phyloP scores from a whole-genome alignment of 1,139 yeast species.

The Yamadazyma songkhlaensis region DNA sequence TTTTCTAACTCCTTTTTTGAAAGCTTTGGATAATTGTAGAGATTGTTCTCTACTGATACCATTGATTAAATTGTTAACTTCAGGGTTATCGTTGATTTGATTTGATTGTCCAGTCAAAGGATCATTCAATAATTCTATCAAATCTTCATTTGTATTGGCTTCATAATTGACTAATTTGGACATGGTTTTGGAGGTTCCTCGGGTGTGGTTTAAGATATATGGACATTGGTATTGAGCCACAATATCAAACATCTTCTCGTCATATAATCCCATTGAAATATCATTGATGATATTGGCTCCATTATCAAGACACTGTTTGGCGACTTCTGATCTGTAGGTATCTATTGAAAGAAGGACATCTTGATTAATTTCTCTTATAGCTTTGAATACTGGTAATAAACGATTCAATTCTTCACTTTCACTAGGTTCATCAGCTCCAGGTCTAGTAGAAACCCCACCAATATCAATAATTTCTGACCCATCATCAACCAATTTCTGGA shows the following conservation, averaged over 20 bases:
- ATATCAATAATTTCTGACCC: constrained; percentile 78
- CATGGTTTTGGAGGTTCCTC: constrained; percentile 85
- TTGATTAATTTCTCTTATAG: constrained; percentile 44
- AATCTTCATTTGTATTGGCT: constrained; percentile 34
- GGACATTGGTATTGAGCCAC: constrained; percentile 73
- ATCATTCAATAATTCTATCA: constrained; percentile 35
- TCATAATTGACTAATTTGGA: constrained; percentile 53
- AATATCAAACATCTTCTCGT: constrained; percentile 59
- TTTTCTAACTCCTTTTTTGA: constrained; percentile 62
- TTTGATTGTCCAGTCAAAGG: constrained; percentile 27
- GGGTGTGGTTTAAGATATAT: constrained; percentile 76
- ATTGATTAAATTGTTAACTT: constrained; percentile 33
- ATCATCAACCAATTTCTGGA: constrained; percentile 44
- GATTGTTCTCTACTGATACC: constrained; percentile 67
- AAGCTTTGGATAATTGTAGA: constrained; percentile 54
- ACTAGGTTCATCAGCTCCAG: constrained; percentile 64
- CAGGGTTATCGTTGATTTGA: constrained; percentile 16
- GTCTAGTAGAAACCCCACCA: constrained; percentile 93
- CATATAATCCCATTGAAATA: constrained; percentile 78
- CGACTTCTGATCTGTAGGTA: constrained; percentile 78
- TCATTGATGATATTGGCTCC: constrained; percentile 96
- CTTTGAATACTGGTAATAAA: constrained; percentile 66
- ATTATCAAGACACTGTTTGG: constrained; percentile 58
- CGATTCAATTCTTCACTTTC: constrained; percentile 60
- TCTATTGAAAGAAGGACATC: constrained; percentile 69